A percentile compares a stretch with the other conserved stretches of the same genome.
Evolutionary conservation across 768 basidiomycete genomes (phyloP).

Genomic region (Suillus hirtellus): DNA sequence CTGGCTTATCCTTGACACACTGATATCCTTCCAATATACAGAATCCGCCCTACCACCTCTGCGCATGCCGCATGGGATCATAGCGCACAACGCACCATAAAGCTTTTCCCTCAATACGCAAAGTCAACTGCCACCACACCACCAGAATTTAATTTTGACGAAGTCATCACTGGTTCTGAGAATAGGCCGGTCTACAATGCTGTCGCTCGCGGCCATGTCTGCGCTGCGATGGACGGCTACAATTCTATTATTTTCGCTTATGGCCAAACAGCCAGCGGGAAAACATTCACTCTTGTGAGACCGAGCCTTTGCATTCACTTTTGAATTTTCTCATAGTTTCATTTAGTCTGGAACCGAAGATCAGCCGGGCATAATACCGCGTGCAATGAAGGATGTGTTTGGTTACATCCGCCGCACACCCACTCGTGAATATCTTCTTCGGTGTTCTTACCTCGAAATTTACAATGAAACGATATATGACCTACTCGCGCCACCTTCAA

Average conservation of each 20-base stretch:
- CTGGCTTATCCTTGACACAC: neutral
- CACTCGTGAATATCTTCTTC: constrained; percentile 86
- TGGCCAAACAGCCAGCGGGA: constrained; percentile 84
- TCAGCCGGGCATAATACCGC: constrained; percentile 93
- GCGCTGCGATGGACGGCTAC: constrained; percentile 95
- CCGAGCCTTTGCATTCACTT: constrained; percentile 20
- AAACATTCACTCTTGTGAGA: constrained; percentile 66
- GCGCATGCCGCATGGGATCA: constrained; percentile 56
- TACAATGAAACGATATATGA: constrained; percentile 93
- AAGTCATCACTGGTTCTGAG: constrained; percentile 73
- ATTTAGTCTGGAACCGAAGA: constrained; percentile 69
- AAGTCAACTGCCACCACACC: constrained; percentile 42
- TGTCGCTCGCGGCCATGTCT: constrained; percentile 76
- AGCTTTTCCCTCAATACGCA: constrained; percentile 57
- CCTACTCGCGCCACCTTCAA: constrained; percentile 72
- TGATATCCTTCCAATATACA: constrained; percentile 28
- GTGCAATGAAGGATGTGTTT: constrained; percentile 92
- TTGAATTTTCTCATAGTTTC: constrained; percentile 22
- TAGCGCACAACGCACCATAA: constrained; percentile 49
- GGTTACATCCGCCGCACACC: constrained; percentile 75
- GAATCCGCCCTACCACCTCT: constrained; percentile 60
- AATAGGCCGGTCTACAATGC: constrained; percentile 80
- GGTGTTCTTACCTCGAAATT: constrained; percentile 95
- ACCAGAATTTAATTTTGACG: constrained; percentile 67
- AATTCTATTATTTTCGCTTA: constrained; percentile 96